Conservation (phyloP, 2,329 filamentous ascomycete genomes). For the Fusarium nelsonii region DNA sequence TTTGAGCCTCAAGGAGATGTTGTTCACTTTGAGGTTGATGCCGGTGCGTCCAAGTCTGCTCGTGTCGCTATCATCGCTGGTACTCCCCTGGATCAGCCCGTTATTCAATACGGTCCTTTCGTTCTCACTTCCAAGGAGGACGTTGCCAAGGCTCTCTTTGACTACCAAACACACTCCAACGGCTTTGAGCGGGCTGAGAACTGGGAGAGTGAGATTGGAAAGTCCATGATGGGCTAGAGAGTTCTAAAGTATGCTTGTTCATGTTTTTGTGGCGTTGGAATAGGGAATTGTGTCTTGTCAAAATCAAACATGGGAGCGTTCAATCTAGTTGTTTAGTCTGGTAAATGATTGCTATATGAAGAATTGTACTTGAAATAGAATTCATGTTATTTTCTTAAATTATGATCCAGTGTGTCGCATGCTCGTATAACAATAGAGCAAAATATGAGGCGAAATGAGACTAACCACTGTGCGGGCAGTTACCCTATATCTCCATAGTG, state of each 20-base stretch:
- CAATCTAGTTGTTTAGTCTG: neutral
- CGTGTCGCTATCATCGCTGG: constrained; percentile 77
- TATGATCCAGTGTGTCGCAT: neutral
- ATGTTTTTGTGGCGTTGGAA: constrained; percentile 32
- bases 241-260: neutral
- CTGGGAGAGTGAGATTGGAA: constrained; percentile 90
- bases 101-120: constrained; percentile 88
- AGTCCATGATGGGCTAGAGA: constrained; percentile 69
- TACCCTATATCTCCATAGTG: neutral
- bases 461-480: too few relatives aligned
- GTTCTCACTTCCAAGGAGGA: constrained; percentile 79
- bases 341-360: neutral
- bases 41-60: constrained; percentile 69
- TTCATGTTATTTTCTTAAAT: too few relatives aligned
- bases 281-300: constrained; percentile 1
- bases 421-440: too few relatives aligned
- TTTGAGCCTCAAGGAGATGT: constrained; percentile 85
- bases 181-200: constrained; percentile 83
- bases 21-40: constrained; percentile 77
- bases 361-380: neutral
- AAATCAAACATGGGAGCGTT: constrained; percentile 14
- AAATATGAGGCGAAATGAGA: neutral
- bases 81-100: constrained; percentile 80
- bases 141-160: constrained; percentile 80
- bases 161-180: constrained; percentile 79